Percentiles rank a stretch among this genome's conserved stretches.
Evolutionary conservation across 257 asterid species (phyloP).

Genomic region (Solanum peruvianum): DNA sequence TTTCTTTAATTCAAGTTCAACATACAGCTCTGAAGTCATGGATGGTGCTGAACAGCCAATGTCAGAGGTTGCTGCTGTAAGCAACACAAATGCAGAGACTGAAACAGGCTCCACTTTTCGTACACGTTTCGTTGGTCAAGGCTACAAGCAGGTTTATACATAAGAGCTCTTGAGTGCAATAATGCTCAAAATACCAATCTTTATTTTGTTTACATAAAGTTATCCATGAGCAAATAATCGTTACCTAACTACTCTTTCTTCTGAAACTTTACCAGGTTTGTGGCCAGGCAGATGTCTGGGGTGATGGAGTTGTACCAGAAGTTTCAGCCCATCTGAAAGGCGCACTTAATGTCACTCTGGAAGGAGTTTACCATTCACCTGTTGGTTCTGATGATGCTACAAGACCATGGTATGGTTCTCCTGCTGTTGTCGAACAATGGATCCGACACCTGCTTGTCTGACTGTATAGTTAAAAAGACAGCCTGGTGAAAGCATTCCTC

Average conservation of each 20-base stretch:
- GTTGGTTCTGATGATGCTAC: constrained; percentile 69
- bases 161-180: not conserved
- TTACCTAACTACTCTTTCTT: not conserved
- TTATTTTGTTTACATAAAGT: not conserved
- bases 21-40: constrained; percentile 8
- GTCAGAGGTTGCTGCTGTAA: constrained; percentile 22
- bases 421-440: constrained; percentile 73
- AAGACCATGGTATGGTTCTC: constrained; percentile 93
- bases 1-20: constrained; percentile 29
- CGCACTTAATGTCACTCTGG: constrained; percentile 61
- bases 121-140: constrained; percentile 82
- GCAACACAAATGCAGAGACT: constrained; percentile 8
- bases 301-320: constrained; percentile 90
- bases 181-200: not conserved
- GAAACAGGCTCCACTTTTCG: constrained; percentile 35
- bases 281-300: constrained; percentile 89
- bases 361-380: constrained; percentile 80
- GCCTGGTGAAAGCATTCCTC: not conserved
- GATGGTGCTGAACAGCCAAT: constrained; percentile 16
- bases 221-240: not conserved
- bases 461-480: not conserved
- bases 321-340: constrained; percentile 89
- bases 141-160: constrained; percentile 72
- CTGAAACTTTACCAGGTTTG: constrained; percentile 44
- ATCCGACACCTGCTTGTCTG: constrained; percentile 61